A percentile compares a stretch with the other conserved stretches of the same genome.
Conservation (phyloP, 169 alveolate genomes). For the Plasmodium sp. region DNA sequence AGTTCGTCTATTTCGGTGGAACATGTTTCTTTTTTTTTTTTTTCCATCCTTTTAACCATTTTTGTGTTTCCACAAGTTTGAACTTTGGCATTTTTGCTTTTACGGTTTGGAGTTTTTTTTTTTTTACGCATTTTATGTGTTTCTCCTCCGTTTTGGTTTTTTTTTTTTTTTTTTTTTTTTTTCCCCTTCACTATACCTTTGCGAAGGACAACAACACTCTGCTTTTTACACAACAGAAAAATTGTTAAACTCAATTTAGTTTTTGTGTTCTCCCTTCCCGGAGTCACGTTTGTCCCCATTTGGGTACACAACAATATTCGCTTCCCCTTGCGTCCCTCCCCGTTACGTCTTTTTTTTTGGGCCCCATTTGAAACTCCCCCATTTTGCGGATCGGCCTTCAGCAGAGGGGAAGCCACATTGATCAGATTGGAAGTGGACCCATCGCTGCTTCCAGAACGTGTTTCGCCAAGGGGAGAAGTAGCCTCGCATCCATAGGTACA, state of each 20-base stretch:
- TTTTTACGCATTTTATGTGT: not conserved
- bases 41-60: not conserved
- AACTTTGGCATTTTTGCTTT: not conserved
- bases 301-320: not conserved
- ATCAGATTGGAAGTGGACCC: not conserved
- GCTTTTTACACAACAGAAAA: not conserved
- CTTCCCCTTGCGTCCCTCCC: not conserved
- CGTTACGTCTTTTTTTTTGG: not conserved
- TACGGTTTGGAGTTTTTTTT: not conserved
- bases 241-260: conserved; percentile 11
- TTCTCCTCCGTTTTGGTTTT: not conserved
- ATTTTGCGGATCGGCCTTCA: not conserved
- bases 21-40: not conserved
- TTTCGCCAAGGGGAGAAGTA: not conserved
- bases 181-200: not conserved
- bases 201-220: not conserved
- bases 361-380: not conserved
- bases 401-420: not conserved
- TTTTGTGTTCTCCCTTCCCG: not conserved
- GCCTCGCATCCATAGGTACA: not conserved
- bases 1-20: not conserved
- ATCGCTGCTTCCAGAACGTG: not conserved
- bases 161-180: not conserved
- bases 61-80: not conserved
- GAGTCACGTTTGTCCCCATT: not conserved